Evolutionary conservation across 371 early-diverging fungal species (phyloP), one percentile per base, ranked within the genome.

Genomic region (Saksenaea vasiformis): DNA sequence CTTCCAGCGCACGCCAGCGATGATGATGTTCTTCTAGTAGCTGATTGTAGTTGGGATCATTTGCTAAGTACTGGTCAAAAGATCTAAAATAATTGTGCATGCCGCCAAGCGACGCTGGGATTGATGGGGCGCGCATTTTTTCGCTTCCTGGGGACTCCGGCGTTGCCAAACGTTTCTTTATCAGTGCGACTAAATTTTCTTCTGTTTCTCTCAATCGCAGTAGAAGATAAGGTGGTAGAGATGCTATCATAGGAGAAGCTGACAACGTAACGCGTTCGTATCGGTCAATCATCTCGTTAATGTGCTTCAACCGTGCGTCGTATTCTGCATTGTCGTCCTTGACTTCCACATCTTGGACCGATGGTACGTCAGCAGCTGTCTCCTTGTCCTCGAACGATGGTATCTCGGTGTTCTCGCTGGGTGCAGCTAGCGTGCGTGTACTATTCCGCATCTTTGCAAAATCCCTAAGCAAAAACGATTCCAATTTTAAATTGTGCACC

Each of bases 201-300:
- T 73, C 71, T 3, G 75, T 58, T 27, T 88, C 83, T 34, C 84
- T 81, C 76, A 93, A 78, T 47, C 86, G 80, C 11, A 83, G 70
- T 38, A 97, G 75, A 11, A 93, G 77, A 66, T 91, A 93, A 4
- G 97, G 97, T 7, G 90, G 89, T 10, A 93, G 90, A 47, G 93
- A 87, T 14, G 74, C 73, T 28, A 95, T 93, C 63, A 87, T 82
- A 1, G 95, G 93, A 0, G 95, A 95, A 1, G 88, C 88, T 0
- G 95, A 94, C 19, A 96, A 74, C 19, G 90, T 87, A 1, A 86
- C 88, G 24, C 68, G 75, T 68, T 86, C 72, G 64, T 87, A 94
- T 15, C 73, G 83, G 41, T 74, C 57, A n/a, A 84, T 58, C 1
- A 76, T 62, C 1, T 36, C 51, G 38, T 71, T 76, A 19, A 79